Conservation (phyloP, 2,329 filamentous ascomycete genomes). For the Bipolaris cookei region DNA sequence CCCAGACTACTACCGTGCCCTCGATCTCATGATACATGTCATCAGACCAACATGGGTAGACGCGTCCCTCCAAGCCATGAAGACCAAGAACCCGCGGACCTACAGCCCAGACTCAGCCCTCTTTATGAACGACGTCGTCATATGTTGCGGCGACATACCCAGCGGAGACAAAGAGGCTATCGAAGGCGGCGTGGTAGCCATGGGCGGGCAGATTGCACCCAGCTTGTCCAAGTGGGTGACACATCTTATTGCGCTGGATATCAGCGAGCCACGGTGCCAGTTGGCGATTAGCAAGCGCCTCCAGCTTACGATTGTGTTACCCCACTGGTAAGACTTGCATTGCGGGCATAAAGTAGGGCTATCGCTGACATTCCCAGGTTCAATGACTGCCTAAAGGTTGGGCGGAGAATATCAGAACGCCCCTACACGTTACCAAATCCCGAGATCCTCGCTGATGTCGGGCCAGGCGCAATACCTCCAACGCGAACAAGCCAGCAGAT, state of each 20-base stretch:
- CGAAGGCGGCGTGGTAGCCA: constrained; percentile 82
- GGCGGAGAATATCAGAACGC: constrained; percentile 84
- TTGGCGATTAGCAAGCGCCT: constrained; percentile 68
- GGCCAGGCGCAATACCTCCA: constrained; percentile 39
- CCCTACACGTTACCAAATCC: constrained; percentile 88
- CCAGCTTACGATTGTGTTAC: constrained; percentile 82
- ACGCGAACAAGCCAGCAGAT: constrained; percentile 57
- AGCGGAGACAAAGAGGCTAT: constrained; percentile 90
- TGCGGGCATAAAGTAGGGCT: background rate
- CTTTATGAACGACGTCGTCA: constrained; percentile 83
- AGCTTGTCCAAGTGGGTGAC: constrained; percentile 77
- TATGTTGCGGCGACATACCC: constrained; percentile 85
- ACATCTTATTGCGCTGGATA: constrained; percentile 82
- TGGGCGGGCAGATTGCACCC: constrained; percentile 82
- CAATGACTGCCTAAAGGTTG: constrained; percentile 92
- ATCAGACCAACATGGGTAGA: constrained; percentile 83
- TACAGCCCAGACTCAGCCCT: constrained; percentile 90
- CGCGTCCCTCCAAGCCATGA: constrained; percentile 70
- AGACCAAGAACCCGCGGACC: constrained; percentile 77
- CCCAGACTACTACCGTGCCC: constrained; percentile 77
- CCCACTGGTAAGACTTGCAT: constrained; percentile 73
- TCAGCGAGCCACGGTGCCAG: constrained; percentile 74
- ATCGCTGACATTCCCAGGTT: constrained; percentile 66
- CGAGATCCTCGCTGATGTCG: constrained; percentile 66
- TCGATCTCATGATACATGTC: constrained; percentile 80